Percentiles rank a stretch among this genome's conserved stretches.
Conservation (phyloP, 2,329 filamentous ascomycete species). For the Harringtonia lauricola region DNA sequence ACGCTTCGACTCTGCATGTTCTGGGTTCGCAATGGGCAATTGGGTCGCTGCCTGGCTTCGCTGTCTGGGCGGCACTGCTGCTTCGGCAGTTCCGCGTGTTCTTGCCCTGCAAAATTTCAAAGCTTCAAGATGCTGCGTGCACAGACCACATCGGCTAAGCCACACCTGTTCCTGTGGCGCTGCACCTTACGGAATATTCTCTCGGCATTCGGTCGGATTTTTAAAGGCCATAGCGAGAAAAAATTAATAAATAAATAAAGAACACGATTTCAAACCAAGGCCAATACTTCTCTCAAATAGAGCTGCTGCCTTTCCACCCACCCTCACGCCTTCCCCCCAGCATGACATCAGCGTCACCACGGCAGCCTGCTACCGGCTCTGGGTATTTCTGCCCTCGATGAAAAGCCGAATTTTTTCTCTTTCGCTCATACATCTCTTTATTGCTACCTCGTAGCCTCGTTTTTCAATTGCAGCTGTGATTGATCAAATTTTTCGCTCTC, state of each 20-base stretch:
- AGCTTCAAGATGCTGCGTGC: background rate
- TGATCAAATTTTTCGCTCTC: background rate
- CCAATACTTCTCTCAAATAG: background rate
- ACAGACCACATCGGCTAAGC: background rate
- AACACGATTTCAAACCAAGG: constrained; percentile 4
- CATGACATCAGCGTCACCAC: constrained; percentile 12
- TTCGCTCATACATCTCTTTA: background rate
- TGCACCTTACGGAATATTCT: no score
- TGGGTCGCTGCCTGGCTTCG: background rate
- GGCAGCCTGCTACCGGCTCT: constrained; percentile 12
- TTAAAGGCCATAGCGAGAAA: background rate
- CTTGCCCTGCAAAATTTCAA: background rate
- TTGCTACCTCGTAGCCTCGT: no score
- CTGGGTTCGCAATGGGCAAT: background rate
- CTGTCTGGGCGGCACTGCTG: no score
- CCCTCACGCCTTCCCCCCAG: constrained; percentile 1
- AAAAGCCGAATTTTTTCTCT: constrained; percentile 3
- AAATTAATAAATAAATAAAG: background rate
- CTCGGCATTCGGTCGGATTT: no score
- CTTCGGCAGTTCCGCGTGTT: background rate
- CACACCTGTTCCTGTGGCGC: background rate
- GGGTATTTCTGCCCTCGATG: constrained; percentile 11
- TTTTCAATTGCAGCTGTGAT: background rate
- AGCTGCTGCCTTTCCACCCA: no score
- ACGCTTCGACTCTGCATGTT: background rate